These are phyloP conservation scores for Aspergillus flavus DNA, from an alignment of 2,329 filamentous ascomycete species.

Conservation along the genomic window DNA sequence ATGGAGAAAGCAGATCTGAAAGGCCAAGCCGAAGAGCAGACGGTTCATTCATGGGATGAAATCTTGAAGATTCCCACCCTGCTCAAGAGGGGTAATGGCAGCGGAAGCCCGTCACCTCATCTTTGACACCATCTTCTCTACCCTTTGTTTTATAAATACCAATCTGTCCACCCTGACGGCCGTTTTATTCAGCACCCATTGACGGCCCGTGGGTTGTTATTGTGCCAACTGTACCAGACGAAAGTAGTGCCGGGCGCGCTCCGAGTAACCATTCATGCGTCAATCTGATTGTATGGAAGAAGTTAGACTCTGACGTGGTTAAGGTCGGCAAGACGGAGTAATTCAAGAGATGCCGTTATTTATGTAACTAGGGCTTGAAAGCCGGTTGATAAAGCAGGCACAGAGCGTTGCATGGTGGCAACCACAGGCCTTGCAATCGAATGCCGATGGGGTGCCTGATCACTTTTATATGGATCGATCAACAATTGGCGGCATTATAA, in stretches of 20 bases:
- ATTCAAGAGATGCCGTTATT: constrained; percentile 85
- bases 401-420: constrained; percentile 33
- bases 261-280: constrained; percentile 89
- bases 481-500: background rate
- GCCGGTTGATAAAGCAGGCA: constrained; percentile 55
- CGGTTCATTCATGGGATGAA: constrained; percentile 53
- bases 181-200: constrained; percentile 57
- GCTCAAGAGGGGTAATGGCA: constrained; percentile 69
- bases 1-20: constrained; percentile 79
- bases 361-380: constrained; percentile 67
- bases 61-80: constrained; percentile 54
- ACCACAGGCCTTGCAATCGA: background rate
- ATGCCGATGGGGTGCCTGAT: background rate
- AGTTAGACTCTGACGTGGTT: constrained; percentile 59
- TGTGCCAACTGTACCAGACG: constrained; percentile 44
- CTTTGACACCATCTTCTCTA: constrained; percentile 72
- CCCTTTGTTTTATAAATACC: constrained; percentile 90
- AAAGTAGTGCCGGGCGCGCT: constrained; percentile 67
- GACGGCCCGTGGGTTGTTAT: constrained; percentile 47
- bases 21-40: constrained; percentile 69
- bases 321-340: constrained; percentile 69
- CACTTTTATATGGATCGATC: background rate
- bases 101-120: constrained; percentile 91
- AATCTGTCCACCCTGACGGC: constrained; percentile 75
- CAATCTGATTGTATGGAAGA: constrained; percentile 46